These are phyloP conservation scores for Candida frijolesensis DNA, from an alignment of 1,139 yeast species.

Conservation along the genomic window DNA sequence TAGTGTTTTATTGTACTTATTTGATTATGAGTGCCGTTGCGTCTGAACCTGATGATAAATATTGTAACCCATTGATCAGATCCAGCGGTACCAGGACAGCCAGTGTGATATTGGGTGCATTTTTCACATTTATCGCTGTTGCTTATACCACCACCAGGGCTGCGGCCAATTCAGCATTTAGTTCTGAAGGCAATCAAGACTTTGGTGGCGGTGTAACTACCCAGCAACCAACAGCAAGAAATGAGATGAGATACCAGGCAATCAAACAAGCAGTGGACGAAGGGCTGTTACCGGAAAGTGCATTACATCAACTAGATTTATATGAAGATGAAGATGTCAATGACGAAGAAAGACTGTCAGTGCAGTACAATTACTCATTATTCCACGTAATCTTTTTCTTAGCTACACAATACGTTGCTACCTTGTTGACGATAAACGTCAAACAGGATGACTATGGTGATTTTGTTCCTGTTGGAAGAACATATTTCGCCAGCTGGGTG, in stretches of 20 bases:
- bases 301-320: slow-evolving; percentile 70
- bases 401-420: slow-evolving; percentile 97
- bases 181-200: slow-evolving; percentile 21
- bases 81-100: slow-evolving; percentile 90
- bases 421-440: slow-evolving; percentile 88
- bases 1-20: slow-evolving; percentile 90
- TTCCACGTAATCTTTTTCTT: slow-evolving; percentile 91
- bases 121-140: slow-evolving; percentile 91
- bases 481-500: slow-evolving; percentile 94
- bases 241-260: slow-evolving; percentile 85
- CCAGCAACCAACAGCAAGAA: slow-evolving; percentile 60
- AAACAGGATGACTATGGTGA: slow-evolving; percentile 83
- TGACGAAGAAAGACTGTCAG: slow-evolving; percentile 67
- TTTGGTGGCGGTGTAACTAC: slow-evolving; percentile 23
- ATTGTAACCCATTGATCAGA: slow-evolving; percentile 88
- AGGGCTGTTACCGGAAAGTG: slow-evolving; percentile 93
- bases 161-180: slow-evolving; percentile 75
- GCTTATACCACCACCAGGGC: slow-evolving; percentile 98
- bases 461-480: slow-evolving; percentile 95
- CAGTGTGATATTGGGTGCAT: slow-evolving; percentile 85
- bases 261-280: slow-evolving; percentile 91
- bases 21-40: slow-evolving; percentile 92
- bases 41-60: slow-evolving; percentile 91
- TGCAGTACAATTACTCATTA: slow-evolving; percentile 83
- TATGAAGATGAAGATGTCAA: slow-evolving; percentile 46